Evolutionary conservation across 768 basidiomycete genomes (phyloP).

Genomic region (Kondoa subrosea): DNA sequence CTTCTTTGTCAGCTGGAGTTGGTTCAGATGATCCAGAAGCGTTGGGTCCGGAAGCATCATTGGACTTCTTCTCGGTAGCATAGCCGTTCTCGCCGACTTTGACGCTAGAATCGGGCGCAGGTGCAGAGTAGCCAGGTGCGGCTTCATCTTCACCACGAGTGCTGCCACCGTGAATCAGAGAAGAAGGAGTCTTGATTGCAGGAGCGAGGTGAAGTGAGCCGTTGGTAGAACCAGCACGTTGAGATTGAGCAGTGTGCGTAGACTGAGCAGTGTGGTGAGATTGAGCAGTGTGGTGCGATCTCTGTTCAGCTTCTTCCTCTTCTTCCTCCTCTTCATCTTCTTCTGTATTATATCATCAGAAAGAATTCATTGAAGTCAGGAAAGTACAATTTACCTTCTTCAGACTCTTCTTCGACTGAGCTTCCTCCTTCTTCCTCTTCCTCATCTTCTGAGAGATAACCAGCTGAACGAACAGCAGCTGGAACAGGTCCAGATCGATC

Average conservation of each 20-base stretch:
- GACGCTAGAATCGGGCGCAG: constrained; percentile 19
- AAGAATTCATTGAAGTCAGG: constrained; percentile 34
- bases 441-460: constrained; percentile 70
- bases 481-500: constrained; percentile 82
- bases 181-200: constrained; percentile 4
- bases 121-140: constrained; percentile 24
- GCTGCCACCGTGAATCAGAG: constrained; percentile 5
- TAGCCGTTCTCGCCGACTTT: constrained; percentile 22
- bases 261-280: constrained; percentile 8
- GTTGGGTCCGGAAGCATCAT: neutral
- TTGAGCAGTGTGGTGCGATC: constrained; percentile 9
- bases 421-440: constrained; percentile 47
- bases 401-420: constrained; percentile 42
- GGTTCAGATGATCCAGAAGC: neutral
- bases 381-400: constrained; percentile 28
- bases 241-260: constrained; percentile 2
- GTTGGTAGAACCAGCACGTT: constrained; percentile 3
- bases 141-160: constrained; percentile 3
- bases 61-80: constrained; percentile 28
- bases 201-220: constrained; percentile 2
- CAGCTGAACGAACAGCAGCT: constrained; percentile 73
- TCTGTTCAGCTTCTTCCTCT: constrained; percentile 24
- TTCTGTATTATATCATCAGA: constrained; percentile 32
- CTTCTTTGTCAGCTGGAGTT: neutral
- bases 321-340: constrained; percentile 33